Percentiles rank a stretch among this genome's conserved stretches.
These are phyloP conservation scores for Maudiozyma saulgeensis DNA, from an alignment of 805 yeast species.

Conservation along the genomic window DNA sequence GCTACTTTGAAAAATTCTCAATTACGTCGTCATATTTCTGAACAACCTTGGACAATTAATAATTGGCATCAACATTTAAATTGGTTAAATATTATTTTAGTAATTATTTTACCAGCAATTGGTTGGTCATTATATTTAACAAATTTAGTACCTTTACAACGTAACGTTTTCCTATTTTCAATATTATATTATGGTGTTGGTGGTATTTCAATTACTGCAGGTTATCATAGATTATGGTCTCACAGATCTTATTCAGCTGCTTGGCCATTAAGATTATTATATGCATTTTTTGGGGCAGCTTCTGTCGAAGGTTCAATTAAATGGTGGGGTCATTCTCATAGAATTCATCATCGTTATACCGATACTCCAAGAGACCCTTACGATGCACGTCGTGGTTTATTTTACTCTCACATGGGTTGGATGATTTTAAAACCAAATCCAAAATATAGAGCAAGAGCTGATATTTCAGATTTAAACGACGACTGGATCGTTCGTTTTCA, in stretches of 20 bases:
- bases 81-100: slow-evolving; percentile 66
- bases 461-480: slow-evolving; percentile 64
- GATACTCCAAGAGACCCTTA: slow-evolving; percentile 79
- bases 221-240: slow-evolving; percentile 73
- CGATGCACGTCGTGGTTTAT: slow-evolving; percentile 75
- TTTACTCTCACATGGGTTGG: slow-evolving; percentile 84
- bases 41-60: slow-evolving; percentile 62
- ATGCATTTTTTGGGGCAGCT: slow-evolving; percentile 73
- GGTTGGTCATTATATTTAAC: slow-evolving; percentile 41
- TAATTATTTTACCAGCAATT: slow-evolving; percentile 46
- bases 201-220: slow-evolving; percentile 75
- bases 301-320: slow-evolving; percentile 78
- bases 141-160: slow-evolving; percentile 37
- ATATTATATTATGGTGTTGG: slow-evolving; percentile 45
- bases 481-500: slow-evolving; percentile 76
- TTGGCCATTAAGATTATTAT: slow-evolving; percentile 51
- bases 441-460: slow-evolving; percentile 71
- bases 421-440: slow-evolving; percentile 76
- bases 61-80: slow-evolving; percentile 72
- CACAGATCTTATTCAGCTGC: slow-evolving; percentile 64
- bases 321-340: slow-evolving; percentile 84
- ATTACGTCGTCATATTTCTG: slow-evolving; percentile 50
- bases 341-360: slow-evolving; percentile 80
- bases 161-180: slow-evolving; percentile 39
- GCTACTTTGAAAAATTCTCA: slow-evolving; percentile 22